phyloP scores from a whole-genome alignment of 192 early-diverging fungal genomes.

The Coemansia sp. region DNA sequence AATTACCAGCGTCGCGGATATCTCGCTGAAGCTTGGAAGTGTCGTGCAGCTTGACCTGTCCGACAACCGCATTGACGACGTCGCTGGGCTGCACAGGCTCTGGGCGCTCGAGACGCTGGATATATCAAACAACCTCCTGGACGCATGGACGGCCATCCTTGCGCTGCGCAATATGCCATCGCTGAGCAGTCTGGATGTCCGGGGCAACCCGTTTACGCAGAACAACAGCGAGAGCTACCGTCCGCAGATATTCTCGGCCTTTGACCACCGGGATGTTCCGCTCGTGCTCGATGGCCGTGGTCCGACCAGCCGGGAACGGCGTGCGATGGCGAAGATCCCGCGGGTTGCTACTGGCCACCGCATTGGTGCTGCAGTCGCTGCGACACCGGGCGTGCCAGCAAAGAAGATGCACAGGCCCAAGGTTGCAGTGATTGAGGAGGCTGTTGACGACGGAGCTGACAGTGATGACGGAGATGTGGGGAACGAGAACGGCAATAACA shows the following conservation, averaged over 20 bases:
- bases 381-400: neutral
- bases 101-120: conserved; percentile 48
- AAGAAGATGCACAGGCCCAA: conserved; percentile 38
- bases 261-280: conserved; percentile 46
- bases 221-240: conserved; percentile 12
- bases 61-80: conserved; percentile 22
- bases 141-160: conserved; percentile 22
- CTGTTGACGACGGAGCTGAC: conserved; percentile 7
- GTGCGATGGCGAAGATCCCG: conserved; percentile 47
- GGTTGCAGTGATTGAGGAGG: conserved; percentile 50
- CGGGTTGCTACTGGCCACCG: conserved; percentile 45
- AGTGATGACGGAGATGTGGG: conserved; percentile 9
- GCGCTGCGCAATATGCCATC: conserved; percentile 46
- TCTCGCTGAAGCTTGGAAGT: conserved; percentile 35
- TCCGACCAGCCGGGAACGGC: conserved; percentile 35
- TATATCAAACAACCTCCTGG: conserved; percentile 32
- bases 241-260: conserved; percentile 45
- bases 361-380: neutral
- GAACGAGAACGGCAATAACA: neutral
- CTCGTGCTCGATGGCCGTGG: conserved; percentile 38
- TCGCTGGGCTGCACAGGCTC: conserved; percentile 38
- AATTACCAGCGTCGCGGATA: conserved; percentile 30
- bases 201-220: conserved; percentile 41
- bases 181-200: conserved; percentile 26
- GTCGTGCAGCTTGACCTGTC: conserved; percentile 35